These are phyloP conservation scores for Allium cepa DNA, from an alignment of 106 monocot species.

Conservation along the genomic window DNA sequence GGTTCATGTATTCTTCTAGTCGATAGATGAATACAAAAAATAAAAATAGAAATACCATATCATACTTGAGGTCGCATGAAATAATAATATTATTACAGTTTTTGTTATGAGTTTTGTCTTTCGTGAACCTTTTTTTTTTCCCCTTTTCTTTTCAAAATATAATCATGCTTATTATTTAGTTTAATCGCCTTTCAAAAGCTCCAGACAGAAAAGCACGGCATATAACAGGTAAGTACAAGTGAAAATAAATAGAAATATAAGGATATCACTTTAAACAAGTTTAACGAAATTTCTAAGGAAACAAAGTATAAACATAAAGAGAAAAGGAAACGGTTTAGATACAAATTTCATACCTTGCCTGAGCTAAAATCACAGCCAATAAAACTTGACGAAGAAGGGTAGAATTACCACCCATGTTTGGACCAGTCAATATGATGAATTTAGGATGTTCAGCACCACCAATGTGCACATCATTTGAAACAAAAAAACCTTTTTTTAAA, in stretches of 20 bases:
- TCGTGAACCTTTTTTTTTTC: too few relatives aligned
- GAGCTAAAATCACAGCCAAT: constrained; percentile 79
- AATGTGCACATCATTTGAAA: constrained; percentile 79
- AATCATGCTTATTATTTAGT: too few relatives aligned
- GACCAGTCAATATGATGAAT: constrained; percentile 90
- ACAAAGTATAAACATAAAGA: too few relatives aligned
- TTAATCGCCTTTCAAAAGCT: too few relatives aligned
- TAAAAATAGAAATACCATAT: background rate
- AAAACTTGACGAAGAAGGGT: constrained; percentile 95
- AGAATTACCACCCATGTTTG: constrained; percentile 99
- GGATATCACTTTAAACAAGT: too few relatives aligned
- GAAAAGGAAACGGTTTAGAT: too few relatives aligned
- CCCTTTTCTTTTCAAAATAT: too few relatives aligned
- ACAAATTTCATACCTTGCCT: constrained; percentile 23
- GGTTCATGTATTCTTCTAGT: background rate
- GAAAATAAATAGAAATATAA: too few relatives aligned
- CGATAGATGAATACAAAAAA: background rate
- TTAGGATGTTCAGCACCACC: constrained; percentile 51
- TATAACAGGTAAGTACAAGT: too few relatives aligned
- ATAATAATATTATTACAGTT: background rate
- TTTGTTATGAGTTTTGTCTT: background rate
- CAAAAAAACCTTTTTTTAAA: constrained; percentile 75
- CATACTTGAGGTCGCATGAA: too few relatives aligned
- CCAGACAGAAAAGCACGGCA: too few relatives aligned
- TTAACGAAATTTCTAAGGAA: too few relatives aligned